These are phyloP conservation scores for Ophiocordyceps sinensis DNA, from an alignment of 2,329 filamentous ascomycete genomes.

Conservation along the genomic window DNA sequence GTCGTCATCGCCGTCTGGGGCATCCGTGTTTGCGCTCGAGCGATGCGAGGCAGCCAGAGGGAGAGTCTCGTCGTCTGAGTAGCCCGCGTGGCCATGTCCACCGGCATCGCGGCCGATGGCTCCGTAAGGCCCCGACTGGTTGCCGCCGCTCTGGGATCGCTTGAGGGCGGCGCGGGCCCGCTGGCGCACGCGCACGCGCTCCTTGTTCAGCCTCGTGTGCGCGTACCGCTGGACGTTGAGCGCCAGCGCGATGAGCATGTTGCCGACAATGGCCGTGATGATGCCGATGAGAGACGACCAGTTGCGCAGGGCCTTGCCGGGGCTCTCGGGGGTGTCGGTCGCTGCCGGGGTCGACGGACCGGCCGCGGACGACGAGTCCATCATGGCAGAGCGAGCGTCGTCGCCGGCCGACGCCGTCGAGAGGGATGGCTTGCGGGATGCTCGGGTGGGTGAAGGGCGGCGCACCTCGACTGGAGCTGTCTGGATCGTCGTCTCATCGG, in stretches of 20 bases:
- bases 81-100: not conserved
- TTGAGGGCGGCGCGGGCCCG: constrained; percentile 39
- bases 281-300: constrained; percentile 97
- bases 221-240: constrained; percentile 95
- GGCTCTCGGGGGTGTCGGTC: constrained; percentile 13
- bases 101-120: constrained; percentile 8
- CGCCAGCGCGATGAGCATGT: constrained; percentile 85
- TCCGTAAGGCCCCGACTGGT: not conserved
- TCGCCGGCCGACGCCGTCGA: constrained; percentile 2
- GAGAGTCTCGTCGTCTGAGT: constrained; percentile 28
- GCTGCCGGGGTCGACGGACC: constrained; percentile 1
- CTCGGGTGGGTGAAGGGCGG: not conserved
- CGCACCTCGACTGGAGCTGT: not conserved
- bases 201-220: constrained; percentile 67
- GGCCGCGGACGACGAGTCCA: not conserved
- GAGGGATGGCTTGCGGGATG: not conserved
- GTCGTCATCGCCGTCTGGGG: constrained; percentile 8
- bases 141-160: constrained; percentile 18
- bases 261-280: constrained; percentile 79
- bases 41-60: constrained; percentile 37
- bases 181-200: constrained; percentile 44
- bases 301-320: constrained; percentile 39
- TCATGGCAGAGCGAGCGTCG: not conserved
- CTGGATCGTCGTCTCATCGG: constrained; percentile 2
- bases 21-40: constrained; percentile 18